These are phyloP conservation scores for Colletotrichum aenigma DNA, from an alignment of 2,329 filamentous ascomycete genomes.

Conservation along the genomic window DNA sequence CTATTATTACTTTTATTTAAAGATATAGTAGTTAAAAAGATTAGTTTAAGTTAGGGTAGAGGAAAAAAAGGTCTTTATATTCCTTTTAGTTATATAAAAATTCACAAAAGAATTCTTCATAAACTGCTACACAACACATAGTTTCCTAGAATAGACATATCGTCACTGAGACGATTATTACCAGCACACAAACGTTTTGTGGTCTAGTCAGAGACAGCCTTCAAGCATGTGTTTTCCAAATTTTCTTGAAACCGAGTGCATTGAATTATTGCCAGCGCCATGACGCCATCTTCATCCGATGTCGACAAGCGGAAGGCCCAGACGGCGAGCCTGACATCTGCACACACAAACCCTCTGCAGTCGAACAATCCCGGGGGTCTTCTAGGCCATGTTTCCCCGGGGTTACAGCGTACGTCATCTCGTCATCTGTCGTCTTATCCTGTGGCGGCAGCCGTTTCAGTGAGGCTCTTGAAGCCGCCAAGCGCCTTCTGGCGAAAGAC, in stretches of 20 bases:
- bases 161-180: neutral
- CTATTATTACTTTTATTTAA: too few species aligned
- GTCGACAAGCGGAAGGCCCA: neutral
- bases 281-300: conserved; percentile 11
- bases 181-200: neutral
- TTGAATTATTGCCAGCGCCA: neutral
- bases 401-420: neutral
- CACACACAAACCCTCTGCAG: neutral
- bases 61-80: too few species aligned
- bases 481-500: neutral
- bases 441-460: conserved; percentile 11
- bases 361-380: neutral
- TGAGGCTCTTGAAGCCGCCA: neutral
- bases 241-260: neutral
- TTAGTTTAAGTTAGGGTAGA: too few species aligned
- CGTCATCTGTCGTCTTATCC: conserved; percentile 4
- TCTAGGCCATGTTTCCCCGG: neutral
- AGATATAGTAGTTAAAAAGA: too few species aligned
- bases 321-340: neutral
- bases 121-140: conserved; percentile 9
- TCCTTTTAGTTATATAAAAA: too few species aligned
- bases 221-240: neutral
- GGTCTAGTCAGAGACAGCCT: neutral
- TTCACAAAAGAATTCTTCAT: too few species aligned
- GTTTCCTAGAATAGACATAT: conserved; percentile 3